phyloP scores from a whole-genome alignment of 805 yeast genomes.

The Yamadazyma sp. region DNA sequence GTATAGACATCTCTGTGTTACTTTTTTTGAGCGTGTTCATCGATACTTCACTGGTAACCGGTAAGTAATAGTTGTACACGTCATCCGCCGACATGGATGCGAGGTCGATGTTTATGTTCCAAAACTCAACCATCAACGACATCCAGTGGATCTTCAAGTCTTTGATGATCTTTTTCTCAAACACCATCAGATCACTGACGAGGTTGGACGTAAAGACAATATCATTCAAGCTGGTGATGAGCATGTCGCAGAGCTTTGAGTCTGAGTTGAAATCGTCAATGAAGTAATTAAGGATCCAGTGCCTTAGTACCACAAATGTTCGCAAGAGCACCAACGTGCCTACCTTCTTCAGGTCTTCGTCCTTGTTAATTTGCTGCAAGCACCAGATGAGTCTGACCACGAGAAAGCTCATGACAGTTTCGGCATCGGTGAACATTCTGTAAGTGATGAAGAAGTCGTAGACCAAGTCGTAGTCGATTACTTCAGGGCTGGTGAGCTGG shows the following conservation, averaged over 20 bases:
- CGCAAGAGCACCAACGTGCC: slow-evolving; percentile 74
- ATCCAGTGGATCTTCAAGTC: slow-evolving; percentile 46
- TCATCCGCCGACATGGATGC: slow-evolving; percentile 7
- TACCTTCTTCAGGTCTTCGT: slow-evolving; percentile 27
- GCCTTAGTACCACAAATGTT: slow-evolving; percentile 83
- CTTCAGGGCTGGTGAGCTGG: slow-evolving; percentile 67
- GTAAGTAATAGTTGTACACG: slow-evolving; percentile 22
- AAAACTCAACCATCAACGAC: slow-evolving; percentile 31
- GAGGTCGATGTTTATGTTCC: slow-evolving; percentile 24
- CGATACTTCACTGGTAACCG: slow-evolving; percentile 26
- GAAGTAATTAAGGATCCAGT: slow-evolving; percentile 88
- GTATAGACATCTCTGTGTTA: slow-evolving; percentile 37
- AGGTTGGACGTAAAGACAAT: slow-evolving; percentile 32
- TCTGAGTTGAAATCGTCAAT: slow-evolving; percentile 64
- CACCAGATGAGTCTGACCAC: slow-evolving; percentile 75
- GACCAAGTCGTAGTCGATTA: slow-evolving; percentile 72
- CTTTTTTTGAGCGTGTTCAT: slow-evolving; percentile 28
- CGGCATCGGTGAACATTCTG: slow-evolving; percentile 64
- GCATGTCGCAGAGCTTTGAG: slow-evolving; percentile 32
- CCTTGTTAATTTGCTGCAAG: slow-evolving; percentile 41
- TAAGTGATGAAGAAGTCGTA: slow-evolving; percentile 87
- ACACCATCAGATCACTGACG: slow-evolving; percentile 24
- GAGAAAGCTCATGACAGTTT: slow-evolving; percentile 58
- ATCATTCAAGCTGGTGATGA: slow-evolving; percentile 51
- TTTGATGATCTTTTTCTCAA: slow-evolving; percentile 35